Conservation (phyloP, 2,329 filamentous ascomycete species). For the Xylaria sp. region DNA sequence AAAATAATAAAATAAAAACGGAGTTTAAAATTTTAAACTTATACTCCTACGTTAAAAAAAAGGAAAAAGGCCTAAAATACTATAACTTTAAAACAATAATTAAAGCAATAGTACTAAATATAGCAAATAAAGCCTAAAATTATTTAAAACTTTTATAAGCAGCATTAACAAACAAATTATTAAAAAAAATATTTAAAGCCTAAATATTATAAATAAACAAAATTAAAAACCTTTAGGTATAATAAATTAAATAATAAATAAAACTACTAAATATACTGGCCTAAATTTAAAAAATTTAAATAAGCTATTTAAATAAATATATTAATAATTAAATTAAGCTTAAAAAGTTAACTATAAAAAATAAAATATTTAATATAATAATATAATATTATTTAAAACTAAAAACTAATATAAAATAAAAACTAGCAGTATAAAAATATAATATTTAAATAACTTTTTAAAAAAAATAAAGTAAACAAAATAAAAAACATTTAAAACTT, state of each 20-base stretch:
- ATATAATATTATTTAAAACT: neutral
- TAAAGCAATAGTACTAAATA: neutral
- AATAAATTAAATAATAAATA: neutral
- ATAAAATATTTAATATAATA: neutral
- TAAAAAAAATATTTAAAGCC: neutral
- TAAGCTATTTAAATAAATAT: too few relatives aligned
- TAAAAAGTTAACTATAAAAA: neutral
- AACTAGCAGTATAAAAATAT: neutral
- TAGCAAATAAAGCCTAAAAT: neutral
- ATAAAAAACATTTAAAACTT: too few relatives aligned
- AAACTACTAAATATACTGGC: neutral
- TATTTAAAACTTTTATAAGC: too few relatives aligned
- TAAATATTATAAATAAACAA: neutral
- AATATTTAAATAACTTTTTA: neutral
- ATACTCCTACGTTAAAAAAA: neutral
- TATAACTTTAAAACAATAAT: too few relatives aligned
- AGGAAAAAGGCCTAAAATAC: too few relatives aligned
- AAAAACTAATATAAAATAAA: neutral
- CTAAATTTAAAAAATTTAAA: neutral
- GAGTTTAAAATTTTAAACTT: neutral
- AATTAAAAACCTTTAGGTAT: constrained; percentile 2
- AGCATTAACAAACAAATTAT: neutral
- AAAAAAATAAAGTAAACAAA: too few relatives aligned
- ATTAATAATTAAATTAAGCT: constrained; percentile 1
- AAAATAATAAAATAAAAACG: neutral